Evolutionary conservation across 2,329 filamentous ascomycete genomes (phyloP).

Genomic region (Trichoderma asperellum): DNA sequence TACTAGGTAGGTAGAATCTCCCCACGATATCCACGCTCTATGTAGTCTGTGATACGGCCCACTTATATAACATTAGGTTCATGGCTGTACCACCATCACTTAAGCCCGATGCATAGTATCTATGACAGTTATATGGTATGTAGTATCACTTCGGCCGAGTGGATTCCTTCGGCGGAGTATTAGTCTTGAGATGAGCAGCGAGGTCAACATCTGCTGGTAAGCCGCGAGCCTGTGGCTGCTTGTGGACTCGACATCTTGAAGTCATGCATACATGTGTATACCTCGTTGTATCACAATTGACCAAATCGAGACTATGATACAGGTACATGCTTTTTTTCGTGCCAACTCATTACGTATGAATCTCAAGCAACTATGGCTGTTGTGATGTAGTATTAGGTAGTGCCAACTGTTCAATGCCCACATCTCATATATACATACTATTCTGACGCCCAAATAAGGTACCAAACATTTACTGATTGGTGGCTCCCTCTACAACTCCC

Average conservation of each 20-base stretch:
- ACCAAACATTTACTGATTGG: slow-evolving; percentile 52
- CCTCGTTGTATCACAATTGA: not conserved
- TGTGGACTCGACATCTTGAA: not conserved
- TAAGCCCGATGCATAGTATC: not conserved
- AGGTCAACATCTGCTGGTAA: not conserved
- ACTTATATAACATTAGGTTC: not conserved
- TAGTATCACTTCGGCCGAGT: not conserved
- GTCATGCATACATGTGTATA: not conserved
- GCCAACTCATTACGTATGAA: not conserved
- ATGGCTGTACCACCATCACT: not conserved
- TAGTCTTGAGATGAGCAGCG: not conserved
- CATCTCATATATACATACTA: not conserved
- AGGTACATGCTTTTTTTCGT: not conserved
- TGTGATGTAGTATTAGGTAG: not conserved
- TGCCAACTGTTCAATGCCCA: slow-evolving; percentile 5
- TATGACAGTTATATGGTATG: not conserved
- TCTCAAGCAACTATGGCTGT: not conserved
- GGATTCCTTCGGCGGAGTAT: not conserved
- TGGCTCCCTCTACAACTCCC: slow-evolving; percentile 66
- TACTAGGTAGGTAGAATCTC: not conserved
- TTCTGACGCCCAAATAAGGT: no score
- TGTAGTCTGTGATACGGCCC: not conserved
- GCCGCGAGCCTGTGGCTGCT: not conserved
- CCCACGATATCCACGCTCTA: not conserved
- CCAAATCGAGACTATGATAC: not conserved